Percentiles rank a stretch among this genome's conserved stretches.
Conservation (phyloP, 495 filamentous ascomycete species). For the Aspergillus saccharolyticus region DNA sequence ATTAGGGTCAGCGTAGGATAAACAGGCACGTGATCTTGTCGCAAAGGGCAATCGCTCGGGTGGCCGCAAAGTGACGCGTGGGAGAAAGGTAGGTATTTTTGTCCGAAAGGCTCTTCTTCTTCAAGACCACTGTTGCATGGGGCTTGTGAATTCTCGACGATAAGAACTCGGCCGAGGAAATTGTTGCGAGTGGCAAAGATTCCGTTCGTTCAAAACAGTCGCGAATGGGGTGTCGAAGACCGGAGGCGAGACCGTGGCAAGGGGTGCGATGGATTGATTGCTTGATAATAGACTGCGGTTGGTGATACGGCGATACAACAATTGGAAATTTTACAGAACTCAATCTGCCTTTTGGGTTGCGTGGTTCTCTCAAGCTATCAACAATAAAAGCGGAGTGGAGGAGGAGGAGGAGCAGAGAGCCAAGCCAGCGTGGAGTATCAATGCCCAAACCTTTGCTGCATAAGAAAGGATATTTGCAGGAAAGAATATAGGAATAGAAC, state of each 20-base stretch:
- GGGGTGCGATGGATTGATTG: conserved; percentile 1
- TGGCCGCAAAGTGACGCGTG: conserved; percentile 12
- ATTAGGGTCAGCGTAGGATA: not conserved
- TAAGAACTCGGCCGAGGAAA: not conserved
- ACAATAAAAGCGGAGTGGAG: conserved; percentile 11
- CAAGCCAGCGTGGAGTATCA: conserved; percentile 3
- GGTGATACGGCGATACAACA: conserved; percentile 16
- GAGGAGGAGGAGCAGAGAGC: conserved; percentile 2
- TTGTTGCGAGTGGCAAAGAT: conserved; percentile 10
- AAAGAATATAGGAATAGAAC: too few relatives aligned
- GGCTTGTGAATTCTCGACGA: conserved; percentile 4
- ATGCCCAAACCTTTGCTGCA: conserved; percentile 2
- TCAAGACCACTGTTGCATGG: conserved; percentile 15
- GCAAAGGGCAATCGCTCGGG: conserved; percentile 14
- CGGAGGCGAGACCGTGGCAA: not conserved
- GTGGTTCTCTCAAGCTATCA: conserved; percentile 15
- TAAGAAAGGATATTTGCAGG: conserved; percentile 1
- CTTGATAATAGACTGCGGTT: conserved; percentile 5
- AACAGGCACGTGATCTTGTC: conserved; percentile 1
- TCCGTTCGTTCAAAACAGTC: not conserved
- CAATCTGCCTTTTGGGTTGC: conserved; percentile 15
- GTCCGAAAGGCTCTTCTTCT: too few relatives aligned
- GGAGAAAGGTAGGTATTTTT: not conserved
- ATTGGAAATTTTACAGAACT: conserved; percentile 15
- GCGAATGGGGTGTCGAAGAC: conserved; percentile 10